Conservation (phyloP, 1,284 basidiomycete genomes). For the Pyrrhoderma noxium region DNA sequence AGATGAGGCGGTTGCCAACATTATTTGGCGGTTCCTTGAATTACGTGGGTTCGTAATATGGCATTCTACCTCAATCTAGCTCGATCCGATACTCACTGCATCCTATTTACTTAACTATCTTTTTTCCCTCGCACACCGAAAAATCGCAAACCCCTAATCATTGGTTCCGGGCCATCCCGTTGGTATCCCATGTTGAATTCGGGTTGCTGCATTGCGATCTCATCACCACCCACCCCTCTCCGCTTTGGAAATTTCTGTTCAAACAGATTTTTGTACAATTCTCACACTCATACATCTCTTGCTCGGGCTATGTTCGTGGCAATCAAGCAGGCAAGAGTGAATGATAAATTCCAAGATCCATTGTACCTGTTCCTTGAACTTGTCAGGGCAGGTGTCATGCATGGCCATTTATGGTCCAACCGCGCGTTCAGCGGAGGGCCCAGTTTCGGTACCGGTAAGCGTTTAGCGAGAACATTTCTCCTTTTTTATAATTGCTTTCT, state of each 20-base stretch:
- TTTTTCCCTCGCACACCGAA: slow-evolving; percentile 1
- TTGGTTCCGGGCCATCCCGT: too few species aligned
- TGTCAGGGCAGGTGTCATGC: slow-evolving; percentile 90
- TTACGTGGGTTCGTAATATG: slow-evolving; percentile 67
- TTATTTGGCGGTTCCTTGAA: slow-evolving; percentile 97
- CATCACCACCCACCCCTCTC: too few species aligned
- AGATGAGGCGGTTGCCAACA: slow-evolving; percentile 97
- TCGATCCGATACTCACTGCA: slow-evolving; percentile 16
- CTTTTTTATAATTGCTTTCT: slow-evolving; percentile 21
- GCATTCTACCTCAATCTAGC: slow-evolving; percentile 9
- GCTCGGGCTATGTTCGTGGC: slow-evolving; percentile 88
- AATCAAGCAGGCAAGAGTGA: slow-evolving; percentile 70
- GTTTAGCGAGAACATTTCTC: slow-evolving; percentile 4
- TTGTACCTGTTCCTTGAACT: slow-evolving; percentile 91
- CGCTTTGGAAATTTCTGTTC: not conserved
- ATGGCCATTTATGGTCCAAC: slow-evolving; percentile 88
- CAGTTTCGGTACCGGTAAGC: slow-evolving; percentile 80
- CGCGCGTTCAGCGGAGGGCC: slow-evolving; percentile 89
- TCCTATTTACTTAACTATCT: slow-evolving; percentile 15
- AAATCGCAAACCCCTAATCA: not conserved
- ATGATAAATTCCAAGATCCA: slow-evolving; percentile 98
- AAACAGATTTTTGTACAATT: slow-evolving; percentile 74
- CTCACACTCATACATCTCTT: slow-evolving; percentile 84
- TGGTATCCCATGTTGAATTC: too few species aligned
- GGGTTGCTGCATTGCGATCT: too few species aligned